These are phyloP conservation scores for Eragrostis curvula DNA, from an alignment of 176 grass and related monocot genomes.

Conservation along the genomic window DNA sequence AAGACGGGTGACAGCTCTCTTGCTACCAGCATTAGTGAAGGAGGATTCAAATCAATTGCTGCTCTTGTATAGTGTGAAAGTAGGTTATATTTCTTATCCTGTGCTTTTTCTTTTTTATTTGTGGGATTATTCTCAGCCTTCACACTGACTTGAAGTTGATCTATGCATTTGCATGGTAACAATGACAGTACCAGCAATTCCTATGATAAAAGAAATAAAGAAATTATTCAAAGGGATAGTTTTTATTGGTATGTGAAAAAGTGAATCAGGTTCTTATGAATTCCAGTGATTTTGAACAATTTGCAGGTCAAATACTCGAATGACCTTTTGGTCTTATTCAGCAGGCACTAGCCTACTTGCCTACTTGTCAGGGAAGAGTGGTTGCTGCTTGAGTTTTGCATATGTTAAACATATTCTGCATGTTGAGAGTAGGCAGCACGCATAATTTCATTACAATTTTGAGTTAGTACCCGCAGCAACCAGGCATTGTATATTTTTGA, in stretches of 20 bases:
- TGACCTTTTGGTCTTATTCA: neutral
- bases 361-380: constrained; percentile 21
- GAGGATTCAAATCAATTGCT: constrained; percentile 70
- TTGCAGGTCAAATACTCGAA: constrained; percentile 46
- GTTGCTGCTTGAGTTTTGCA: constrained; percentile 12
- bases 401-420: constrained; percentile 12
- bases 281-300: constrained; percentile 21
- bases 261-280: constrained; percentile 22
- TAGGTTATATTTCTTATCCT: constrained; percentile 35
- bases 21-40: constrained; percentile 65
- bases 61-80: constrained; percentile 36
- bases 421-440: constrained; percentile 12
- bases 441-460: constrained; percentile 28
- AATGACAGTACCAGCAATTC: neutral
- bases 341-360: constrained; percentile 8
- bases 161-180: neutral
- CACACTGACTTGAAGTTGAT: neutral
- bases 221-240: constrained; percentile 30
- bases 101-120: neutral
- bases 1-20: constrained; percentile 88
- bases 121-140: neutral
- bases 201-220: constrained; percentile 27
- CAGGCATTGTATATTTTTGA: constrained; percentile 21
- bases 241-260: neutral
- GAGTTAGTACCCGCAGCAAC: constrained; percentile 3